phyloP scores from a whole-genome alignment of 805 yeast species.

The Ogataea philodendri region DNA sequence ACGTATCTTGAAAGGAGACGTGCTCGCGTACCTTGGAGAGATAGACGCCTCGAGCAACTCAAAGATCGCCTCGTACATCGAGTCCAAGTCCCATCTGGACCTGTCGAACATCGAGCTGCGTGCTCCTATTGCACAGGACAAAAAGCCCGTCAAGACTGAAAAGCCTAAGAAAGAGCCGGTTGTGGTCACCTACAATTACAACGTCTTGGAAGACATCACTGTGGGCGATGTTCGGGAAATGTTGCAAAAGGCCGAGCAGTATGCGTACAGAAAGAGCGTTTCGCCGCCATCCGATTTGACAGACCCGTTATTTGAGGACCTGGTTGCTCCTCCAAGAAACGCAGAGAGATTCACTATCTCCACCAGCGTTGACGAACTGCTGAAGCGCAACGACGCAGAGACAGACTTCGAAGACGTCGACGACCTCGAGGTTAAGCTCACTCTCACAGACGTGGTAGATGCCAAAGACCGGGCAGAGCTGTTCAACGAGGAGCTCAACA shows the following conservation, averaged over 20 bases:
- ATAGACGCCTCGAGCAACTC: conserved; percentile 56
- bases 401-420: conserved; percentile 23
- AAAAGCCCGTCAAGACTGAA: conserved; percentile 19
- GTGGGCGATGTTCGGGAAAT: conserved; percentile 32
- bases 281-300: conserved; percentile 43
- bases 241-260: conserved; percentile 42
- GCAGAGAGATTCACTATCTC: conserved; percentile 43
- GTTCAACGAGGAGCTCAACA: conserved; percentile 27
- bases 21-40: conserved; percentile 75
- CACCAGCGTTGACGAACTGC: conserved; percentile 24
- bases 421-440: conserved; percentile 35
- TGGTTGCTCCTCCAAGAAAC: conserved; percentile 45
- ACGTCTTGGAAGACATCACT: conserved; percentile 30
- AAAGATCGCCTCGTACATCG: conserved; percentile 54
- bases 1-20: conserved; percentile 86
- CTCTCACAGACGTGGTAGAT: conserved; percentile 40
- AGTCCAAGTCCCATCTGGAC: conserved; percentile 62
- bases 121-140: conserved; percentile 10
- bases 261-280: conserved; percentile 40
- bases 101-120: conserved; percentile 61
- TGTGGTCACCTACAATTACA: conserved; percentile 33
- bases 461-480: conserved; percentile 46
- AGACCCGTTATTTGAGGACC: conserved; percentile 60
- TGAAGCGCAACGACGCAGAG: conserved; percentile 16
- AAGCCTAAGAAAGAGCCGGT: conserved; percentile 37